These are phyloP conservation scores for Dendrobium chrysotoxum DNA, from an alignment of 106 monocot genomes.

Conservation along the genomic window DNA sequence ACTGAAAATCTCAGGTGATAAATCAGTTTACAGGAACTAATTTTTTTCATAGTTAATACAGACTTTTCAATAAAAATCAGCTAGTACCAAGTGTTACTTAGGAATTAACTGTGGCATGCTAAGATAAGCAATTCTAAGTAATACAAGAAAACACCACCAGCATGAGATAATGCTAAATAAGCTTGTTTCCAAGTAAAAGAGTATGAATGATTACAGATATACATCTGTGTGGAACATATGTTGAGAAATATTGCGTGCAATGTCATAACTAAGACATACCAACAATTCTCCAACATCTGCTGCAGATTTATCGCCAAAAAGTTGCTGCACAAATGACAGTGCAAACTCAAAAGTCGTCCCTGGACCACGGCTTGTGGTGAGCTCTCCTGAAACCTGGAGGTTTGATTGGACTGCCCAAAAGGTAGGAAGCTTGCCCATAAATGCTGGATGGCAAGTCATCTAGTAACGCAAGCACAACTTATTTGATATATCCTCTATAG, in stretches of 20 bases:
- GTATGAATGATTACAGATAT: too few species aligned
- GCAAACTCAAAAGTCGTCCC: conserved; percentile 88
- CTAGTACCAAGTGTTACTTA: not conserved
- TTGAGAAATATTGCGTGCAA: too few species aligned
- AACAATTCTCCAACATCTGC: conserved; percentile 54
- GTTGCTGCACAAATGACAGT: conserved; percentile 76
- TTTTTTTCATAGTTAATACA: not conserved
- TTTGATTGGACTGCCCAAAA: conserved; percentile 75
- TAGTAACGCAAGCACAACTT: conserved; percentile 24
- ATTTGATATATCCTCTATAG: not conserved
- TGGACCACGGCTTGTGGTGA: conserved; percentile 94
- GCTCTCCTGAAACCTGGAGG: conserved; percentile 83
- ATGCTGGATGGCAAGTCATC: conserved; percentile 93
- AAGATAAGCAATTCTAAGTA: too few species aligned
- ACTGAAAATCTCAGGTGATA: not conserved
- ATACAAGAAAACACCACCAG: too few species aligned
- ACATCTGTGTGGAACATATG: too few species aligned
- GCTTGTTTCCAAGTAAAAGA: too few species aligned
- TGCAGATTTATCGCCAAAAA: conserved; percentile 60
- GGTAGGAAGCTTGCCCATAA: conserved; percentile 73
- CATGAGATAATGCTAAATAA: too few species aligned
- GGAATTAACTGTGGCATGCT: too few species aligned
- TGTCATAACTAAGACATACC: conserved; percentile 24
- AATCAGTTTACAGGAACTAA: not conserved
- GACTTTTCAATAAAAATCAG: not conserved